phyloP scores from a whole-genome alignment of 306 rosid species.

The Pyrus pyrifolia region DNA sequence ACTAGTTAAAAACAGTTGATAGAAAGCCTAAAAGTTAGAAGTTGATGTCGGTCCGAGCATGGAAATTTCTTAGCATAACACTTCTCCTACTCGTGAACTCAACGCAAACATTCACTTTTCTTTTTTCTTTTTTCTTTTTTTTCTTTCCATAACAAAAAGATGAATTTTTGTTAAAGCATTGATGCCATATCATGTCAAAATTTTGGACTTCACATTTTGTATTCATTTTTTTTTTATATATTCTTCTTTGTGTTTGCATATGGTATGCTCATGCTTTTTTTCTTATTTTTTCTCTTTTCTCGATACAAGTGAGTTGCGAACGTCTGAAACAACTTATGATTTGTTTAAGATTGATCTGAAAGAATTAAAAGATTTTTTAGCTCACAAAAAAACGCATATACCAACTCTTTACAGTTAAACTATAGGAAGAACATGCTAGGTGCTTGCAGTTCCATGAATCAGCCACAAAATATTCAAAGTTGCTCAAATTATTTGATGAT shows the following conservation, averaged over 20 bases:
- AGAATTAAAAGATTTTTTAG: too few species aligned
- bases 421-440: too few species aligned
- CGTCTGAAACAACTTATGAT: too few species aligned
- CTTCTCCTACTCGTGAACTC: background rate
- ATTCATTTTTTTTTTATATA: background rate
- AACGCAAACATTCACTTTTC: background rate
- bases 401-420: too few species aligned
- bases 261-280: background rate
- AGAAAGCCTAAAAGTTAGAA: background rate
- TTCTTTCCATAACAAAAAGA: background rate
- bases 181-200: background rate
- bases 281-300: too few species aligned
- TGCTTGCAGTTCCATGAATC: background rate
- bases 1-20: background rate
- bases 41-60: background rate
- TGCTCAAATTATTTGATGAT: too few species aligned
- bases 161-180: too few species aligned
- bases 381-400: too few species aligned
- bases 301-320: too few species aligned
- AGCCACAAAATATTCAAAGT: background rate
- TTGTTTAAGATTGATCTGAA: too few species aligned
- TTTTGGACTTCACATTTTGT: background rate
- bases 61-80: slow-evolving; percentile 13
- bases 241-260: background rate
- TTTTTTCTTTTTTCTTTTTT: background rate